A percentile compares a stretch with the other conserved stretches of the same genome.
Evolutionary conservation across 805 yeast genomes (phyloP).

Genomic region (Metschnikowia kunwiensis): DNA sequence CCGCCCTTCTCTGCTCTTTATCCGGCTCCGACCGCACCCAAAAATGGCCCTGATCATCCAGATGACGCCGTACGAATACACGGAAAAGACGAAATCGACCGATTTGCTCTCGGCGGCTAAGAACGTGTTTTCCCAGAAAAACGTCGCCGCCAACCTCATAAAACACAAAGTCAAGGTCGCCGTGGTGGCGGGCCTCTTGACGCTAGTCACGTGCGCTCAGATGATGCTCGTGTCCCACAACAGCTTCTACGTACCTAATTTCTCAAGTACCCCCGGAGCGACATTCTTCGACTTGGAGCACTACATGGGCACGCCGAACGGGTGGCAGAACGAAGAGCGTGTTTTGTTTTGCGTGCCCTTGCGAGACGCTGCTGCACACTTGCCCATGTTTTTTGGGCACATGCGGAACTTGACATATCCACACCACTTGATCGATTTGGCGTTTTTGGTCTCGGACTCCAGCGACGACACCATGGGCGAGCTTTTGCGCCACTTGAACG

Average conservation of each 20-base stretch:
- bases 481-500: constrained; percentile 53
- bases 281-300: constrained; percentile 71
- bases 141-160: constrained; percentile 7
- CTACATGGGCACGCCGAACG: constrained; percentile 62
- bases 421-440: constrained; percentile 74
- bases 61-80: constrained; percentile 22
- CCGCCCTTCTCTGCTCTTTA: too few species aligned
- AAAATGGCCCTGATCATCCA: constrained; percentile 15
- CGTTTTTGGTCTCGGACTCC: constrained; percentile 88
- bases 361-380: constrained; percentile 87
- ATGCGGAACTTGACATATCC: constrained; percentile 80
- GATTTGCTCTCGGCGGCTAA: constrained; percentile 5
- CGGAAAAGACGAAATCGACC: constrained; percentile 13
- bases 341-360: constrained; percentile 84
- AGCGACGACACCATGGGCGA: constrained; percentile 81
- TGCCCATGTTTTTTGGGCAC: constrained; percentile 86
- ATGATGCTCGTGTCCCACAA: constrained; percentile 14
- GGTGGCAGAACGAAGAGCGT: constrained; percentile 78
- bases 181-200: constrained; percentile 5
- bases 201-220: constrained; percentile 15
- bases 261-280: constrained; percentile 37
- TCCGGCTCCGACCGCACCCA: too few species aligned
- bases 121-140: constrained; percentile 4
- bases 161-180: constrained; percentile 16
- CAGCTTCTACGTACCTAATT: constrained; percentile 32